Evolutionary conservation across 148 eudicot genomes (phyloP), one percentile per base, ranked within the genome.

Genomic region (Silene conica): DNA sequence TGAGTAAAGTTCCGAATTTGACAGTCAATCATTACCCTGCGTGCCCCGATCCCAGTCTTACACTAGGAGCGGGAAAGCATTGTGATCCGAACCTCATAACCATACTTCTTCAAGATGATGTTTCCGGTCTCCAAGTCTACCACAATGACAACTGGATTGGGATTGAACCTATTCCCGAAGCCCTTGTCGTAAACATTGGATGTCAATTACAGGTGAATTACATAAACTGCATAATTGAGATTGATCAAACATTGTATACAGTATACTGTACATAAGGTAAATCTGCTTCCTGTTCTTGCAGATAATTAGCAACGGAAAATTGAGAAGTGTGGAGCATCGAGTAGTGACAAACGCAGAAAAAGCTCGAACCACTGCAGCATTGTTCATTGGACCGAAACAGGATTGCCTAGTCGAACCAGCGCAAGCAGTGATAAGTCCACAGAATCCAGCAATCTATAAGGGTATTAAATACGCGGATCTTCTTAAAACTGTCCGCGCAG

Each of bases 11-110:
- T 14, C 87, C 82, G n/a, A 59, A 85, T 18, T 25, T 89, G 73
- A 54, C 76, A 10, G 82, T 78, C 0, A 84, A 83, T 74, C 73
- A 84, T 56, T 87, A 89, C 62, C 90, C 90, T 3, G 83, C 89
- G 1, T 89, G 93, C 79, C 93, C 93, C 1, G 89, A 89, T 67
- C 90, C 90, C 6, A 89, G 85, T 69, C 38, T 87, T 20, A 80
- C 93, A 0, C 12, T 89, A 8, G 93, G 90, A 26, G 38, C 83
- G 15, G 74, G 74, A 46, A 75, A 60, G 18, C 93, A 89, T 45
- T 59, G 81, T 69, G 87, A 84, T 66, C 87, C 87, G 3, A 74
- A 82, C 63, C 74, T 84, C 25, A 70, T 86, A 6, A 84, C 87
- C 1, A 48, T 86, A 6, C 82, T 84, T 52, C 76, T 76, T 45